Evolutionary conservation across 768 basidiomycete species (phyloP).

Genomic region (Lentinula guzmanii): DNA sequence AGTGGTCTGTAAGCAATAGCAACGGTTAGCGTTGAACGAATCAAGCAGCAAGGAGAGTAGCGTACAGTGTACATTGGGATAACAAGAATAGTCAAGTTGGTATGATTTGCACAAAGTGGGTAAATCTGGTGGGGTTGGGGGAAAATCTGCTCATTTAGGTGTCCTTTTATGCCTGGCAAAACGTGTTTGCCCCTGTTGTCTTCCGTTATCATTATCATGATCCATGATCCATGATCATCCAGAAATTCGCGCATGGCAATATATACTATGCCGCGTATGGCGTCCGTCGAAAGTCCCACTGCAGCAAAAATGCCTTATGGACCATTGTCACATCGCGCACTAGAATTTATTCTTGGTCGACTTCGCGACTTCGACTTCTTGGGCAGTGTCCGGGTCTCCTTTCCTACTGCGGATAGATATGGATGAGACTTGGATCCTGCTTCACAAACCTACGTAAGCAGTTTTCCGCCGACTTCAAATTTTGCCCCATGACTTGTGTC

Average conservation of each 20-base stretch:
- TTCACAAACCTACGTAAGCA: too few species aligned
- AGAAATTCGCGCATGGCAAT: not conserved
- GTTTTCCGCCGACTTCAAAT: too few species aligned
- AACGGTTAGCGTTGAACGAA: slow-evolving; percentile 1
- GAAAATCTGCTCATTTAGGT: not conserved
- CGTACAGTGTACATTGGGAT: slow-evolving; percentile 36
- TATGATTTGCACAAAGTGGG: not conserved
- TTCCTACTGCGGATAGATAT: too few species aligned
- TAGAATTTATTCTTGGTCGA: not conserved
- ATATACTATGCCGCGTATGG: not conserved
- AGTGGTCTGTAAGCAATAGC: slow-evolving; percentile 19
- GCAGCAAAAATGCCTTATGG: not conserved
- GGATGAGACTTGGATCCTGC: too few species aligned
- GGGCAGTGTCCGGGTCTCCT: too few species aligned
- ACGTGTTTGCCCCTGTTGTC: not conserved
- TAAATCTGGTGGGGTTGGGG: not conserved
- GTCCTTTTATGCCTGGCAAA: not conserved
- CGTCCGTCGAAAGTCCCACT: not conserved
- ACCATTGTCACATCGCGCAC: not conserved
- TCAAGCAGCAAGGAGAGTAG: slow-evolving; percentile 4
- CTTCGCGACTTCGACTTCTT: not conserved
- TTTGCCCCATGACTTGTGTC: too few species aligned
- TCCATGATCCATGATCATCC: not conserved
- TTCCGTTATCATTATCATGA: not conserved
- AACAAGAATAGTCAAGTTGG: not conserved